Conservation (phyloP, 2,329 filamentous ascomycete genomes). For the Penicillium sp. region DNA sequence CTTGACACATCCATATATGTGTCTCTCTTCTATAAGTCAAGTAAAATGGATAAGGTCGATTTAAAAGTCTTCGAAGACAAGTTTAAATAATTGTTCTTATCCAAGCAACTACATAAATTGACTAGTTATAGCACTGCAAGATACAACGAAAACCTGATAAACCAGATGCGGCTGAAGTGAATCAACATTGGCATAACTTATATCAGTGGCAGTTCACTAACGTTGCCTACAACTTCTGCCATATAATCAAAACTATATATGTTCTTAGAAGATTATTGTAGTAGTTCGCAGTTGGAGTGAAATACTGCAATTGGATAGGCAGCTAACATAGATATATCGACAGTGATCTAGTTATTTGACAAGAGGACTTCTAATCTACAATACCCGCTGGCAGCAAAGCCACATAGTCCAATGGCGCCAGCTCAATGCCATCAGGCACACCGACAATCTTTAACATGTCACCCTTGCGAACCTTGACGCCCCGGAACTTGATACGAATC, state of each 20-base stretch:
- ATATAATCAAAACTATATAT: neutral
- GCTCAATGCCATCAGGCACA: slow-evolving; percentile 58
- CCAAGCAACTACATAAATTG: neutral
- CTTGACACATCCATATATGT: neutral
- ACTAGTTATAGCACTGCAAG: neutral
- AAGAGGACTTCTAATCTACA: slow-evolving; percentile 47
- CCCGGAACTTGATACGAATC: slow-evolving; percentile 58
- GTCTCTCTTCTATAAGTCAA: neutral
- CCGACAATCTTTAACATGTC: slow-evolving; percentile 57
- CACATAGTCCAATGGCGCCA: slow-evolving; percentile 66
- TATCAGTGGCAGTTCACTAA: neutral
- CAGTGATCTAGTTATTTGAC: neutral
- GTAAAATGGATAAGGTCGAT: neutral
- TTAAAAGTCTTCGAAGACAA: accelerated
- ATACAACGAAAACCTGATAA: neutral
- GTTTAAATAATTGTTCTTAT: neutral
- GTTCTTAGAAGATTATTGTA: neutral
- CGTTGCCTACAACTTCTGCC: neutral
- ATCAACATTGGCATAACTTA: neutral
- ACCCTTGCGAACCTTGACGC: slow-evolving; percentile 51
- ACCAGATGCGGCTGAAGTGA: too few species aligned
- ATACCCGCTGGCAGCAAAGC: slow-evolving; percentile 58
- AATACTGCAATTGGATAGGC: neutral
- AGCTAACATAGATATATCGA: neutral
- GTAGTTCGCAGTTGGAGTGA: neutral